Conservation (phyloP, 2,329 filamentous ascomycete species). For the Trichoderma oligosporum region DNA sequence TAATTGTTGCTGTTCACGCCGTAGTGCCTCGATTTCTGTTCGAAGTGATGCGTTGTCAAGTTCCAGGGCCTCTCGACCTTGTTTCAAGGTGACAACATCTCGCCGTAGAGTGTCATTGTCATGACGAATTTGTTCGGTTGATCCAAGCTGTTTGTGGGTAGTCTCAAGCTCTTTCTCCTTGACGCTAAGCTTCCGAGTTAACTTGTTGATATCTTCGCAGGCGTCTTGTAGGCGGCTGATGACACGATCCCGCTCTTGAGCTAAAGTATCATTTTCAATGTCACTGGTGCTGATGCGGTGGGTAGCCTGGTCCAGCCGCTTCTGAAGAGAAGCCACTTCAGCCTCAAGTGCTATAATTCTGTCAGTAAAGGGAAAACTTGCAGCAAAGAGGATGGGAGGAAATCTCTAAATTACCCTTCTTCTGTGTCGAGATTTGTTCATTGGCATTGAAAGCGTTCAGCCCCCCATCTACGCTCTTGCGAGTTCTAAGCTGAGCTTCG, state of each 20-base stretch:
- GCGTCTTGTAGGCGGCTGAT: constrained; percentile 60
- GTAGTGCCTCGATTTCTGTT: constrained; percentile 39
- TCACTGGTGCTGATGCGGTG: constrained; percentile 60
- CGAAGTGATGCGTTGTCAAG: constrained; percentile 42
- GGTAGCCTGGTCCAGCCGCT: constrained; percentile 59
- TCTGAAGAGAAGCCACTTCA: constrained; percentile 57
- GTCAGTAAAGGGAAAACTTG: constrained; percentile 14
- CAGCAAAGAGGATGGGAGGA: background rate
- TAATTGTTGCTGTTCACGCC: constrained; percentile 35
- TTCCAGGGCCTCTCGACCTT: constrained; percentile 36
- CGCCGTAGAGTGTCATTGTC: constrained; percentile 40
- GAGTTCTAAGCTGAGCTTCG: constrained; percentile 46
- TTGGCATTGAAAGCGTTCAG: constrained; percentile 43
- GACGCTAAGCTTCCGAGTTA: constrained; percentile 41
- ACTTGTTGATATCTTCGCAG: constrained; percentile 53
- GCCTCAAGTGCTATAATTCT: constrained; percentile 50
- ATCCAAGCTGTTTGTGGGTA: constrained; percentile 41
- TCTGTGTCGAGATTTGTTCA: constrained; percentile 48
- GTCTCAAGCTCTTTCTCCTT: constrained; percentile 43
- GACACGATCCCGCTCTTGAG: constrained; percentile 62
- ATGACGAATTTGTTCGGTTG: constrained; percentile 38
- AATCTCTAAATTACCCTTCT: constrained; percentile 47
- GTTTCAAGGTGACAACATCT: constrained; percentile 41
- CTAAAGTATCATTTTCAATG: constrained; percentile 59
- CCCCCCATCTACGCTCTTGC: constrained; percentile 40